Conservation (phyloP, 352 stramenopile genomes). For the Globisporangium rhizosaccharum region DNA sequence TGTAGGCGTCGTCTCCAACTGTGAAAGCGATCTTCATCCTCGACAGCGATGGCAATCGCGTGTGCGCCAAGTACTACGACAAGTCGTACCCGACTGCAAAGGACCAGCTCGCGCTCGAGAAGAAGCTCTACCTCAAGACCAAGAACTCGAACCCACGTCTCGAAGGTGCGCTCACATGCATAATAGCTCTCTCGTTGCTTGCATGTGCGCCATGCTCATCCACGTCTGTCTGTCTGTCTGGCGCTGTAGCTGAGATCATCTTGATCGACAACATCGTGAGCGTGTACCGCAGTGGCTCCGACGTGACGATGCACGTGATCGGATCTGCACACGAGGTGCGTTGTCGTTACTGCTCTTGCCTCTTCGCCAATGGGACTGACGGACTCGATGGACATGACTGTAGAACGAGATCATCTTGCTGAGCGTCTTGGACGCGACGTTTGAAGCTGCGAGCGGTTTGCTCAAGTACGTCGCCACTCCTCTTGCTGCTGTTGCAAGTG, state of each 20-base stretch:
- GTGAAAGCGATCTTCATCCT: slow-evolving; percentile 88
- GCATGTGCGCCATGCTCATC: background rate
- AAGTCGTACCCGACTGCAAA: slow-evolving; percentile 83
- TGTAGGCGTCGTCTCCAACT: slow-evolving; percentile 57
- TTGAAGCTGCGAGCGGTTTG: slow-evolving; percentile 79
- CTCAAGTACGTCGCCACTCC: slow-evolving; percentile 58
- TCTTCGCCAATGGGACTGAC: background rate
- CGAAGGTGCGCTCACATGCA: slow-evolving; percentile 45
- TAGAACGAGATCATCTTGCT: slow-evolving; percentile 89
- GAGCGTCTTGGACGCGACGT: slow-evolving; percentile 79
- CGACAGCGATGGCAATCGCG: slow-evolving; percentile 83
- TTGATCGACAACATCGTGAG: slow-evolving; percentile 89
- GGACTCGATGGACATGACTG: background rate
- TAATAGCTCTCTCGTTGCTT: no score
- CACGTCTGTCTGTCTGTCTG: slow-evolving; percentile 5
- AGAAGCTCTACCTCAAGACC: slow-evolving; percentile 88
- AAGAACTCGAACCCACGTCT: slow-evolving; percentile 83
- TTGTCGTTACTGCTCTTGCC: background rate
- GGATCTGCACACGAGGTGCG: slow-evolving; percentile 73
- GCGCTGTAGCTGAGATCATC: slow-evolving; percentile 71
- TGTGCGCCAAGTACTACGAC: slow-evolving; percentile 92
- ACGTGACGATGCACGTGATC: slow-evolving; percentile 88
- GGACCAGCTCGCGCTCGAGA: slow-evolving; percentile 85
- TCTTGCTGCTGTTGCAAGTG: background rate
- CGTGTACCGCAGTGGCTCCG: slow-evolving; percentile 84